Percentiles rank a stretch among this genome's conserved stretches.
Conservation (phyloP, 2,329 filamentous ascomycete species). For the Byssochlamys sp. region DNA sequence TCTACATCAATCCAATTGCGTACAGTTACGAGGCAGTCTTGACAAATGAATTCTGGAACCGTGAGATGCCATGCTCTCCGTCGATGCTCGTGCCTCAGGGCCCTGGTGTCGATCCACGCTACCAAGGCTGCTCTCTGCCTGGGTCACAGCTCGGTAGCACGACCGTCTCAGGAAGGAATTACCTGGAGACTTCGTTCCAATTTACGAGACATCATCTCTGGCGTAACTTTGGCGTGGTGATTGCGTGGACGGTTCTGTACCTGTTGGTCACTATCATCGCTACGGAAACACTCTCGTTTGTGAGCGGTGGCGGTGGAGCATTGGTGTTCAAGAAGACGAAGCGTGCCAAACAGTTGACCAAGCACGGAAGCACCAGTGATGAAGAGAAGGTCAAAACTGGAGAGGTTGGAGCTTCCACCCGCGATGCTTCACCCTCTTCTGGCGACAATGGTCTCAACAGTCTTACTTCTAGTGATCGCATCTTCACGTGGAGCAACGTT, state of each 20-base stretch:
- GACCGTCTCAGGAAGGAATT: slow-evolving; percentile 45
- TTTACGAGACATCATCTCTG: slow-evolving; percentile 52
- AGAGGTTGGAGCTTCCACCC: slow-evolving; percentile 19
- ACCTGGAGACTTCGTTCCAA: slow-evolving; percentile 46
- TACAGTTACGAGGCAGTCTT: slow-evolving; percentile 61
- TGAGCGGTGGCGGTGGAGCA: slow-evolving; percentile 54
- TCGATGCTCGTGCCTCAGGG: slow-evolving; percentile 53
- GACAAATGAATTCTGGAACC: slow-evolving; percentile 54
- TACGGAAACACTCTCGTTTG: slow-evolving; percentile 59
- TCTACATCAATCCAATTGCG: slow-evolving; percentile 43
- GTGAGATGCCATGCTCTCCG: slow-evolving; percentile 49
- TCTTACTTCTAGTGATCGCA: slow-evolving; percentile 49
- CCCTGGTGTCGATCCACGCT: slow-evolving; percentile 44
- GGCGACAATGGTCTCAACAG: slow-evolving; percentile 25
- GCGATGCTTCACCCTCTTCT: slow-evolving; percentile 17
- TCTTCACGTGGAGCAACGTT: slow-evolving; percentile 64
- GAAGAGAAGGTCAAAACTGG: slow-evolving; percentile 45
- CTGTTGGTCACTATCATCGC: slow-evolving; percentile 61
- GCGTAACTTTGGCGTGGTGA: slow-evolving; percentile 68
- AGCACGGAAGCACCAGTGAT: slow-evolving; percentile 39
- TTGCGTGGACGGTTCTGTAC: slow-evolving; percentile 67
- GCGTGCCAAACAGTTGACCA: slow-evolving; percentile 46
- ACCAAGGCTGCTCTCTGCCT: slow-evolving; percentile 54
- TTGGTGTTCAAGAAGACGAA: slow-evolving; percentile 63
- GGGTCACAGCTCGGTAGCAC: slow-evolving; percentile 47